Percentiles rank a stretch among this genome's conserved stretches.
Evolutionary conservation across 352 stramenopile genomes (phyloP).

Genomic region (Globisporangium abappressorium): DNA sequence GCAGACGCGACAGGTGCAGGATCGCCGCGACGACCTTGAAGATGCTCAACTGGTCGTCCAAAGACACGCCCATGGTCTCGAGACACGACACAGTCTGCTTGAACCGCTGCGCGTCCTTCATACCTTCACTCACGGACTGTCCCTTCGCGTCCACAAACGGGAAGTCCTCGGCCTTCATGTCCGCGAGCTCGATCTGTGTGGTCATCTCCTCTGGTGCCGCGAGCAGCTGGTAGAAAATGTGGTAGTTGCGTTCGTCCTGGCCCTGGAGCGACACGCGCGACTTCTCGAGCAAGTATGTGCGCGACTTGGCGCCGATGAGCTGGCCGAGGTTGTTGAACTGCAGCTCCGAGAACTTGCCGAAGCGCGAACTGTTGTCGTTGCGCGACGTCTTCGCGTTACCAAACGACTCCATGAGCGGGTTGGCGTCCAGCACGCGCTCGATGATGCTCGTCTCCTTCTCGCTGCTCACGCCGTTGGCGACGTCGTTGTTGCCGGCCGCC

Average conservation of each 20-base stretch:
- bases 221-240: constrained; percentile 98
- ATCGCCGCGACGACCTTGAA: constrained; percentile 80
- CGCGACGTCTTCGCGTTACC: constrained; percentile 96
- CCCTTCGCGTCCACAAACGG: constrained; percentile 62
- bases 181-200: constrained; percentile 61
- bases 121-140: constrained; percentile 45
- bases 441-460: constrained; percentile 74
- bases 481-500: constrained; percentile 39
- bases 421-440: constrained; percentile 75
- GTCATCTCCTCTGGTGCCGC: constrained; percentile 51
- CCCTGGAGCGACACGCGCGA: constrained; percentile 88
- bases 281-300: constrained; percentile 88
- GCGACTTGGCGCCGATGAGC: constrained; percentile 76
- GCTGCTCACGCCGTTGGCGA: constrained; percentile 10
- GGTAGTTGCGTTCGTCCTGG: constrained; percentile 96
- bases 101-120: constrained; percentile 75
- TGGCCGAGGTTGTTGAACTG: constrained; percentile 90
- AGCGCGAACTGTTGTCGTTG: constrained; percentile 95
- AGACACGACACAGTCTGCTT: constrained; percentile 69
- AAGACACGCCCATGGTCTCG: constrained; percentile 69
- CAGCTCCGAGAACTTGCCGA: constrained; percentile 96
- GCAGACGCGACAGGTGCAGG: constrained; percentile 73
- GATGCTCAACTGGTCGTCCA: constrained; percentile 72
- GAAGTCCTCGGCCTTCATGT: constrained; percentile 79
- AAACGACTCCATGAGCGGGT: constrained; percentile 92